Conservation (phyloP, 305 asterid species). For the Euphrasia arctica region DNA sequence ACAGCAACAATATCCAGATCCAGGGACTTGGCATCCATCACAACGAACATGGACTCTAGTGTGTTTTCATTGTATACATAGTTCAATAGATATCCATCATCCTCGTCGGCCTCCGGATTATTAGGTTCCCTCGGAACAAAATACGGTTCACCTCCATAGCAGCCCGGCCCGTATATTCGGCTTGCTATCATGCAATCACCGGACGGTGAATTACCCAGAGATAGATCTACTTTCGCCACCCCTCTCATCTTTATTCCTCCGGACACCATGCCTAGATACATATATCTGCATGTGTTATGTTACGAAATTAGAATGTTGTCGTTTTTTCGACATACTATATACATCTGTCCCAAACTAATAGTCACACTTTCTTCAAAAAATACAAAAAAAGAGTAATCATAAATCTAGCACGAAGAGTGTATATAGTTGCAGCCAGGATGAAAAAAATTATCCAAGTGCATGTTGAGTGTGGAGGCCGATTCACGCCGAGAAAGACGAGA, state of each 20-base stretch:
- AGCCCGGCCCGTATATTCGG: slow-evolving; percentile 1
- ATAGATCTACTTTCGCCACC: neutral
- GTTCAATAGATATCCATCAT: neutral
- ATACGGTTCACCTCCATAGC: neutral
- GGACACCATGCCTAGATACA: neutral
- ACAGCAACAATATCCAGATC: neutral
- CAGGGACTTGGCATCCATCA: neutral
- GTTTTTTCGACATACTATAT: no score
- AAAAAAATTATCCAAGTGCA: no score
- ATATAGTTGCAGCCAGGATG: no score
- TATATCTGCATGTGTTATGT: neutral
- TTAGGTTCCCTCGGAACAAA: neutral
- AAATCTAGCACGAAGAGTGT: no score
- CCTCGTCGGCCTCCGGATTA: neutral
- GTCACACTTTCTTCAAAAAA: no score
- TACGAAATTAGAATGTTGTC: neutral
- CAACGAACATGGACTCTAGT: neutral
- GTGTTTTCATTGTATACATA: neutral
- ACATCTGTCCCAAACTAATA: no score
- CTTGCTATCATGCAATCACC: neutral
- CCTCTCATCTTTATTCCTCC: neutral
- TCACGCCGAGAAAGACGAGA: no score
- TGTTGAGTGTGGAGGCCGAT: no score
- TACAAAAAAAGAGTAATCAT: no score
- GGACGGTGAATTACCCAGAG: neutral